Conservation (phyloP, 129 eudicot species). For the Rutidosis leptorrhynchoides region DNA sequence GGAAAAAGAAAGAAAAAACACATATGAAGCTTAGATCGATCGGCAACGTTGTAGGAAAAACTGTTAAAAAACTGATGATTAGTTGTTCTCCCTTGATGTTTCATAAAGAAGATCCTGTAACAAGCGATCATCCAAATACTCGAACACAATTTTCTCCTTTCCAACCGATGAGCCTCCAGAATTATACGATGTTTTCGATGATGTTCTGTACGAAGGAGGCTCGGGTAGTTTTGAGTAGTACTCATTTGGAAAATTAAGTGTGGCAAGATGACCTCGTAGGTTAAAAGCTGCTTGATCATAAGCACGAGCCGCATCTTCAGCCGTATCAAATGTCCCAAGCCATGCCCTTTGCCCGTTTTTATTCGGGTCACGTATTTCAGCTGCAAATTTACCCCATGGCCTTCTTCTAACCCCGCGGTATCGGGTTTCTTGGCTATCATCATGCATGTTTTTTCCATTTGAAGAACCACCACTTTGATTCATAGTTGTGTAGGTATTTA, state of each 20-base stretch:
- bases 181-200: constrained; percentile 23
- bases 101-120: constrained; percentile 72
- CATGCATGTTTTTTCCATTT: constrained; percentile 44
- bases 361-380: constrained; percentile 83
- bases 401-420: constrained; percentile 76
- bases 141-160: constrained; percentile 52
- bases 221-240: constrained; percentile 55
- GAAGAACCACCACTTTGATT: constrained; percentile 34
- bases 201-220: constrained; percentile 35
- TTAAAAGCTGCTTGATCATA: constrained; percentile 72
- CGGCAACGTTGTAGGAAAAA: neutral
- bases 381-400: constrained; percentile 91
- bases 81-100: constrained; percentile 37
- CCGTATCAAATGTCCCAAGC: constrained; percentile 90
- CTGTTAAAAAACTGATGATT: neutral
- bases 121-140: constrained; percentile 65
- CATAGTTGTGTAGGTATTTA: constrained; percentile 6
- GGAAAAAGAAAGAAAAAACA: neutral
- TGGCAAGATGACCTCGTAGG: constrained; percentile 73
- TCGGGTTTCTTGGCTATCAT: constrained; percentile 41
- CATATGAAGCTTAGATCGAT: neutral
- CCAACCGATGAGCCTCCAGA: constrained; percentile 31
- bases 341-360: constrained; percentile 70
- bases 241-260: constrained; percentile 69
- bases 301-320: constrained; percentile 81